Conservation (phyloP, 1,284 basidiomycete species). For the Tylopilus orsonianus region DNA sequence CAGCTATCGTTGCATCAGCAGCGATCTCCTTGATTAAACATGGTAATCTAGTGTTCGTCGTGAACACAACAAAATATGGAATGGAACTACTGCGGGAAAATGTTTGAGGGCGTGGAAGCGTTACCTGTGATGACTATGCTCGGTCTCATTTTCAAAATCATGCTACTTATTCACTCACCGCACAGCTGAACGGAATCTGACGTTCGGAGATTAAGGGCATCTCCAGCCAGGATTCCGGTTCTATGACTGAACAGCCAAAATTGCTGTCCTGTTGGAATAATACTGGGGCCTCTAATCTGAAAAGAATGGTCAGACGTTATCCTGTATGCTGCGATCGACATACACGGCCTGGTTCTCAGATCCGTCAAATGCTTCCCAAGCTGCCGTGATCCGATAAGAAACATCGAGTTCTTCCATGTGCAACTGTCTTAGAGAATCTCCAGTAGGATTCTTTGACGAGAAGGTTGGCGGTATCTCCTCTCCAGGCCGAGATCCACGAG, state of each 20-base stretch:
- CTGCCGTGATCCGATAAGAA: constrained; percentile 52
- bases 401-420: constrained; percentile 47
- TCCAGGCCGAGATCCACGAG: constrained; percentile 45
- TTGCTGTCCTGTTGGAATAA: constrained; percentile 57
- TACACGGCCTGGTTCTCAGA: constrained; percentile 48
- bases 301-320: constrained; percentile 7
- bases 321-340: constrained; percentile 19
- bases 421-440: constrained; percentile 32
- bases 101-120: constrained; percentile 55
- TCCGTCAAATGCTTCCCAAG: constrained; percentile 58
- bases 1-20: constrained; percentile 63
- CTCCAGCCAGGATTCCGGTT: constrained; percentile 61
- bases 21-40: constrained; percentile 61
- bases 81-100: constrained; percentile 59
- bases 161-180: constrained; percentile 39
- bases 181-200: constrained; percentile 60
- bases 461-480: constrained; percentile 66
- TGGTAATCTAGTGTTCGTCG: constrained; percentile 54
- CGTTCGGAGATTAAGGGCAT: constrained; percentile 63
- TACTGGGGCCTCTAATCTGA: constrained; percentile 63
- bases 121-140: constrained; percentile 44
- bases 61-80: constrained; percentile 70
- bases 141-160: background rate
- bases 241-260: constrained; percentile 49
- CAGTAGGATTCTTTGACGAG: constrained; percentile 32